Evolutionary conservation across 176 grass and related monocot genomes (phyloP).

Genomic region (Bothriochloa decipiens): DNA sequence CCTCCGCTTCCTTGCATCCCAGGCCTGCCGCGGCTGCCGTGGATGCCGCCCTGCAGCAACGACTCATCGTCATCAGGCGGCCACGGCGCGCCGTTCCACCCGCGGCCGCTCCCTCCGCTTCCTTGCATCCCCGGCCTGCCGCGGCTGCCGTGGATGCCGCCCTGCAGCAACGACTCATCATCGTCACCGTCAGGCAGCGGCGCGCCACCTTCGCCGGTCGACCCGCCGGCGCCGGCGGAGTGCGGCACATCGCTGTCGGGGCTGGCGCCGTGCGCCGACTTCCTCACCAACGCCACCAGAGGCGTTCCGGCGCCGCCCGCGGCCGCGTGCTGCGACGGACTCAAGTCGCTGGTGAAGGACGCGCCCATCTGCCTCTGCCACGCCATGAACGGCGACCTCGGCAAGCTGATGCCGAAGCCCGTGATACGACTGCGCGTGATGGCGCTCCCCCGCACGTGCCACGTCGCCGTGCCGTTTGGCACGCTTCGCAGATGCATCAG

Average conservation of each 20-base stretch:
- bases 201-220: too few relatives aligned
- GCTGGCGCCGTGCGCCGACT: background rate
- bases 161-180: background rate
- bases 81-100: too few relatives aligned
- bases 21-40: background rate
- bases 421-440: background rate
- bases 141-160: background rate
- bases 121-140: background rate
- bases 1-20: background rate
- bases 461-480: background rate
- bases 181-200: too few relatives aligned
- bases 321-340: background rate
- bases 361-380: constrained; percentile 21
- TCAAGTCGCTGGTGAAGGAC: background rate
- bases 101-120: background rate
- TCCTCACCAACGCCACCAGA: constrained; percentile 9
- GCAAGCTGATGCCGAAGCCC: background rate
- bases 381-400: background rate
- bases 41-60: background rate
- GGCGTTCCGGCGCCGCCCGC: background rate
- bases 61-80: background rate
- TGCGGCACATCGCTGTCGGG: background rate
- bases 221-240: background rate
- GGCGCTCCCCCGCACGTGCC: background rate
- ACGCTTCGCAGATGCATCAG: background rate